A percentile compares a stretch with the other conserved stretches of the same genome.
Conservation (phyloP, 805 yeast genomes). For the Ogataea sp. region DNA sequence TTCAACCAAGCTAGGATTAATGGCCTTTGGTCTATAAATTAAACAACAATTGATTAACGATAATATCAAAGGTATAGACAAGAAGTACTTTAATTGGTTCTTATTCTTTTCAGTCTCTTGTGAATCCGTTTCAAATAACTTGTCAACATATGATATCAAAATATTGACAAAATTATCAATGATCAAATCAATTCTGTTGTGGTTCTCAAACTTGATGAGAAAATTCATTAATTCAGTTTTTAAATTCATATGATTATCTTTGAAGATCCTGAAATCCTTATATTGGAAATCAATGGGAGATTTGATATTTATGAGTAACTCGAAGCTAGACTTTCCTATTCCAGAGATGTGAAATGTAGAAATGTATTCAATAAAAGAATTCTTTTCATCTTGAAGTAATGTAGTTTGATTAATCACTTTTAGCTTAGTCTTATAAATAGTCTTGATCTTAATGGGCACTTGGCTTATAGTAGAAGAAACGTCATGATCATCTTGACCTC, state of each 20-base stretch:
- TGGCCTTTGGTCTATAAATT: slow-evolving; percentile 56
- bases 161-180: slow-evolving; percentile 33
- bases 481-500: too few species aligned
- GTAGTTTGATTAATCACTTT: slow-evolving; percentile 23
- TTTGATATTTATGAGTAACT: slow-evolving; percentile 25
- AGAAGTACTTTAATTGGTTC: slow-evolving; percentile 15
- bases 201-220: slow-evolving; percentile 33
- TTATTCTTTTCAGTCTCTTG: neutral
- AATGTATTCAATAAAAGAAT: slow-evolving; percentile 28
- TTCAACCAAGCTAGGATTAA: slow-evolving; percentile 30
- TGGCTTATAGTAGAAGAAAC: neutral
- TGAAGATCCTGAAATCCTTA: slow-evolving; percentile 20
- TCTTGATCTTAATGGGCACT: neutral
- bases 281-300: slow-evolving; percentile 20
- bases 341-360: slow-evolving; percentile 30
- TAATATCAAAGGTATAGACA: slow-evolving; percentile 50
- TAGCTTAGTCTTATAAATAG: slow-evolving; percentile 5
- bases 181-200: slow-evolving; percentile 40
- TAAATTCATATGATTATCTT: slow-evolving; percentile 17
- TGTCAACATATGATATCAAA: slow-evolving; percentile 21
- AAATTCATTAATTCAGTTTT: slow-evolving; percentile 30
- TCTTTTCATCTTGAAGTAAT: slow-evolving; percentile 29
- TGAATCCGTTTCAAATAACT: slow-evolving; percentile 4
- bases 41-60: slow-evolving; percentile 48
- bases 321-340: slow-evolving; percentile 21